Evolutionary conservation across 192 early-diverging fungal species (phyloP).

Genomic region (Coemansia sp.): DNA sequence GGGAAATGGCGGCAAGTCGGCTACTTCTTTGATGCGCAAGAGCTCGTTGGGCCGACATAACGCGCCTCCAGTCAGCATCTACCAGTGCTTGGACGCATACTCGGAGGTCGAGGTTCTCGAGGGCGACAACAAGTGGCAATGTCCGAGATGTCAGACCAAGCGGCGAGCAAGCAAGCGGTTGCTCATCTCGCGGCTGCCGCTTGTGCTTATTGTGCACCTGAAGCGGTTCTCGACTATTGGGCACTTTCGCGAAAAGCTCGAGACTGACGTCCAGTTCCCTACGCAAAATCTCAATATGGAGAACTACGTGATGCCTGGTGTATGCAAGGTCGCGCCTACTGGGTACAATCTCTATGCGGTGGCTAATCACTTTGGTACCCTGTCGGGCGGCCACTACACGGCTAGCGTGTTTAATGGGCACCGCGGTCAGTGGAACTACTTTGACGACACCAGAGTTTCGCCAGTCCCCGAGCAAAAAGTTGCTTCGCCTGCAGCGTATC

Average conservation of each 20-base stretch:
- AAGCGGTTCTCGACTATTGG: constrained; percentile 94
- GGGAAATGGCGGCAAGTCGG: constrained; percentile 49
- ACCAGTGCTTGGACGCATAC: constrained; percentile 87
- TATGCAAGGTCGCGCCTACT: constrained; percentile 12
- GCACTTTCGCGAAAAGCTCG: constrained; percentile 92
- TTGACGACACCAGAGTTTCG: constrained; percentile 81
- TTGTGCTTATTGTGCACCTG: constrained; percentile 90
- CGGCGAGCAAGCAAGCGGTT: constrained; percentile 79
- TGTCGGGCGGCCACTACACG: constrained; percentile 81
- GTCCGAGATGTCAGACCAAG: constrained; percentile 78
- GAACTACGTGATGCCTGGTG: constrained; percentile 52
- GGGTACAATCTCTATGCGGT: constrained; percentile 84
- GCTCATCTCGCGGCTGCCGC: constrained; percentile 79
- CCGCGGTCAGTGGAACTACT: constrained; percentile 77
- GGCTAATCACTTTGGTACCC: constrained; percentile 78
- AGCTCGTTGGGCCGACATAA: constrained; percentile 11
- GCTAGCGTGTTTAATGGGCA: constrained; percentile 69
- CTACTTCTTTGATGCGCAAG: constrained; percentile 25
- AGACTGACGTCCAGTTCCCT: constrained; percentile 86
- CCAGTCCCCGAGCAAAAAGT: constrained; percentile 42
- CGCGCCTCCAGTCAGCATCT: constrained; percentile 52
- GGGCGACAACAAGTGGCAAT: constrained; percentile 91
- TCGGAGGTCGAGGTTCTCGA: constrained; percentile 85
- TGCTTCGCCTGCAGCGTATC: constrained; percentile 44
- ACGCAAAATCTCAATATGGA: constrained; percentile 66